phyloP scores from a whole-genome alignment of 805 yeast genomes.

The Suhomyces xylopsoci region DNA sequence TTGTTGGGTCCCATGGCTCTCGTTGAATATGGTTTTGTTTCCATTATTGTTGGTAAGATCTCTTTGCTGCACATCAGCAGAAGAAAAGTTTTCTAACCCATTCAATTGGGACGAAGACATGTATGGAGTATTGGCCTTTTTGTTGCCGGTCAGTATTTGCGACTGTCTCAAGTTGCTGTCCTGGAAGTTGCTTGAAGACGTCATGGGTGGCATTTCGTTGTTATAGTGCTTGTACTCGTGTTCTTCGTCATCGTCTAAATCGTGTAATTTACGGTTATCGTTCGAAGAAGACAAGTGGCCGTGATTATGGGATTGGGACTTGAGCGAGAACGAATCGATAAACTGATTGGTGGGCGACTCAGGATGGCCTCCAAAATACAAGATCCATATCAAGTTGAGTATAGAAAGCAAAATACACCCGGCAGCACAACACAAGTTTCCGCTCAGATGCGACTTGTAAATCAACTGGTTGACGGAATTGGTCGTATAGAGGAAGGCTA shows the following conservation, averaged over 20 bases:
- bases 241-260: constrained; percentile 17
- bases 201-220: constrained; percentile 10
- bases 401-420: constrained; percentile 84
- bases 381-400: constrained; percentile 78
- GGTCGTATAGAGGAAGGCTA: constrained; percentile 81
- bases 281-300: constrained; percentile 29
- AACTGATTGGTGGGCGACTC: constrained; percentile 83
- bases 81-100: constrained; percentile 56
- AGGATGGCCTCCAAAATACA: constrained; percentile 87
- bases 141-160: constrained; percentile 28
- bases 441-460: constrained; percentile 56
- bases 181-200: constrained; percentile 22
- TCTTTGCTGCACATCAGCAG: constrained; percentile 31
- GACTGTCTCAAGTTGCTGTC: constrained; percentile 35
- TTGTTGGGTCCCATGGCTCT: constrained; percentile 16
- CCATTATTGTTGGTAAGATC: constrained; percentile 27
- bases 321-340: constrained; percentile 76
- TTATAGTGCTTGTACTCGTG: constrained; percentile 23
- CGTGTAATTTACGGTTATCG: constrained; percentile 13
- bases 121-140: constrained; percentile 29
- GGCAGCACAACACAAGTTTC: constrained; percentile 84
- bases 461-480: constrained; percentile 80
- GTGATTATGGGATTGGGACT: constrained; percentile 36
- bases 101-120: constrained; percentile 56
- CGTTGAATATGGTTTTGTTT: constrained; percentile 22